Percentiles rank a stretch among this genome's conserved stretches.
phyloP scores from a whole-genome alignment of 2,329 filamentous ascomycete species.

The Diaporthe sp. region DNA sequence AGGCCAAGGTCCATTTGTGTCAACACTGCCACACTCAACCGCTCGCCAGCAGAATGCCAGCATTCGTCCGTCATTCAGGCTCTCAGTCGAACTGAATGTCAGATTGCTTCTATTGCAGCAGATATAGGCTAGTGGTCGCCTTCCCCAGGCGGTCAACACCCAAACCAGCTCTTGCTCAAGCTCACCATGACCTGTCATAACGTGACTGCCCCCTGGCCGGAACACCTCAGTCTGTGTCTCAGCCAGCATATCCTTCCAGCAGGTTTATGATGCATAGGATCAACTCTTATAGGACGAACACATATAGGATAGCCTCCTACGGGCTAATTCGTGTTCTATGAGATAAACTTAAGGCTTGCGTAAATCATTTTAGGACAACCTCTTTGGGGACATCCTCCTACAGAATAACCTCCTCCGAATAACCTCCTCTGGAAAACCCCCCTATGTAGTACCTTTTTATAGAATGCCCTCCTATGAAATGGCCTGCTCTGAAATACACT shows the following conservation, averaged over 20 bases:
- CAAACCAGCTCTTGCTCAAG: background rate
- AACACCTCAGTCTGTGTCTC: background rate
- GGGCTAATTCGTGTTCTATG: background rate
- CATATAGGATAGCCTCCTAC: background rate
- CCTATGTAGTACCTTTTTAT: too few relatives aligned
- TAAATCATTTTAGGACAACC: too few relatives aligned
- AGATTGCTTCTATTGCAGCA: constrained; percentile 13
- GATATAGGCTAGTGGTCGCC: background rate
- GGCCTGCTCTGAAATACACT: too few relatives aligned
- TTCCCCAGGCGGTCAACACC: background rate
- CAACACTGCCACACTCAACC: constrained; percentile 21
- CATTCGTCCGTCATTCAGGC: constrained; percentile 17
- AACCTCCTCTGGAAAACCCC: too few relatives aligned
- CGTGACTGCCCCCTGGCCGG: background rate
- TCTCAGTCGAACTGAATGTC: background rate
- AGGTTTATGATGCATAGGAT: background rate
- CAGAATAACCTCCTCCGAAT: background rate
- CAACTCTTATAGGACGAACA: background rate
- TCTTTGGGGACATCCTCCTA: background rate
- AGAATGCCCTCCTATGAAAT: too few relatives aligned
- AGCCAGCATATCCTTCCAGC: background rate
- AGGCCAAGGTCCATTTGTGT: constrained; percentile 8
- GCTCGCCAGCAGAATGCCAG: background rate
- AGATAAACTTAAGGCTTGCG: background rate
- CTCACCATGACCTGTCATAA: background rate